Evolutionary conservation across 2,329 filamentous ascomycete species (phyloP).

Genomic region (Aureobasidium pullulans): DNA sequence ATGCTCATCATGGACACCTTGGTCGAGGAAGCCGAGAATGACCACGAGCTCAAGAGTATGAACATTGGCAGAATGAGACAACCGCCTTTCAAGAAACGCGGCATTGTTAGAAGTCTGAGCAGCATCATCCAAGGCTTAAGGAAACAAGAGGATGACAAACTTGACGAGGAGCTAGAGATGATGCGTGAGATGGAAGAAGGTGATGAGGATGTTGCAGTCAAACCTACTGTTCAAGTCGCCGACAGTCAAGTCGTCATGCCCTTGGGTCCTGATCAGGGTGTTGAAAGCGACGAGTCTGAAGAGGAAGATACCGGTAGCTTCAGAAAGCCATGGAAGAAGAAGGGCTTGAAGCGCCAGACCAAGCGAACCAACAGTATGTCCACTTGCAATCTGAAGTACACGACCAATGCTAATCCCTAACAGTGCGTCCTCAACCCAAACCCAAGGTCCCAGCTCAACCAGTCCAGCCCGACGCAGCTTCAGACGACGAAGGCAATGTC

Average conservation of each 20-base stretch:
- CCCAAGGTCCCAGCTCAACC: conserved; percentile 19
- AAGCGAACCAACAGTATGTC: conserved; percentile 50
- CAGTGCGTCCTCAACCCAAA: conserved; percentile 25
- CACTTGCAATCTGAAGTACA: background rate
- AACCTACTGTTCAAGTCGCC: conserved; percentile 31
- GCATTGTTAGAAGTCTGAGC: conserved; percentile 61
- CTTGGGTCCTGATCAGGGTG: conserved; percentile 36
- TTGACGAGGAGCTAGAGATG: conserved; percentile 68
- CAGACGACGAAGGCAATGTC: conserved; percentile 7
- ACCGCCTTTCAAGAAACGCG: conserved; percentile 36
- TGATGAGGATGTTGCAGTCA: conserved; percentile 18
- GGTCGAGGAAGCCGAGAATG: conserved; percentile 52
- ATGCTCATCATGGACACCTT: conserved; percentile 42
- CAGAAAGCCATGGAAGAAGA: conserved; percentile 67
- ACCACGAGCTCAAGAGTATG: background rate
- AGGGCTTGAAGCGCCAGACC: conserved; percentile 74
- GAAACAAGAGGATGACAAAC: conserved; percentile 59
- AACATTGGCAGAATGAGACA: conserved; percentile 9
- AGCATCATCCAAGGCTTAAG: conserved; percentile 65
- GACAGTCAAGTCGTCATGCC: conserved; percentile 39
- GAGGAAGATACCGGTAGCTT: conserved; percentile 48
- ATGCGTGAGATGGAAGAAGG: conserved; percentile 61
- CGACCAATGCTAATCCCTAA: background rate
- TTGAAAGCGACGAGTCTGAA: conserved; percentile 52
- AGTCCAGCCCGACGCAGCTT: background rate